A percentile compares a stretch with the other conserved stretches of the same genome.
Evolutionary conservation across 23 red algal genomes (phyloP).

Genomic region (Chondrus crispus): DNA sequence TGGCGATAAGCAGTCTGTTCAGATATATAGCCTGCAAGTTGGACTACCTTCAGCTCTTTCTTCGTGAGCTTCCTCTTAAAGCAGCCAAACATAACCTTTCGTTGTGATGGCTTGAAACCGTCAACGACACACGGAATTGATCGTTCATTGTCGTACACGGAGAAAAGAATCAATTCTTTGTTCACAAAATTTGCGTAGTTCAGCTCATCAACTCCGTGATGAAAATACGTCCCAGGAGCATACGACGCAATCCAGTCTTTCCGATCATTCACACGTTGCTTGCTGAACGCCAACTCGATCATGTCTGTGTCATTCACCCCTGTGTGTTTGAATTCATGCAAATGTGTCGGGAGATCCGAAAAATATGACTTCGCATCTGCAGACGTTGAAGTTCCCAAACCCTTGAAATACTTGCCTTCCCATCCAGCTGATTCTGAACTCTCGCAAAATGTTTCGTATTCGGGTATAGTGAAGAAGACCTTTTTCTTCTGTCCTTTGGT

Average conservation of each 20-base stretch:
- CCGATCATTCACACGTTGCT: constrained; percentile 74
- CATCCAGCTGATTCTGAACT: constrained; percentile 50
- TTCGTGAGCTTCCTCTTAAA: constrained; percentile 78
- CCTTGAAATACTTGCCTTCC: constrained; percentile 98
- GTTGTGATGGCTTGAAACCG: constrained; percentile 93
- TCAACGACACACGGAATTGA: constrained; percentile 93
- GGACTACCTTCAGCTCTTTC: constrained; percentile 93
- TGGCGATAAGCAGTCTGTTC: constrained; percentile 98
- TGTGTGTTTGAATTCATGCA: constrained; percentile 53
- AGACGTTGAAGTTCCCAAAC: constrained; percentile 85
- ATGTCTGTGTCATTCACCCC: constrained; percentile 37
- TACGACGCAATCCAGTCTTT: constrained; percentile 77
- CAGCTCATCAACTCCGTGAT: constrained; percentile 72
- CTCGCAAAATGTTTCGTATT: constrained; percentile 70
- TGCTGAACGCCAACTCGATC: constrained; percentile 95
- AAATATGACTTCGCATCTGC: constrained; percentile 92
- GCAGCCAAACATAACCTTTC: constrained; percentile 94
- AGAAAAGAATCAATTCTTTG: constrained; percentile 96
- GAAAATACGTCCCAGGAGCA: constrained; percentile 77
- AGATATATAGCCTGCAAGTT: constrained; percentile 94
- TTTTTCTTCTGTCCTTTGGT: constrained; percentile 35
- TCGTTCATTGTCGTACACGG: constrained; percentile 86
- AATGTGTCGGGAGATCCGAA: constrained; percentile 77
- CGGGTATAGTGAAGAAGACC: constrained; percentile 90
- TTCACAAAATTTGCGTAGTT: constrained; percentile 91